Evolutionary conservation across 2,329 filamentous ascomycete genomes (phyloP).

Genomic region (Colletotrichum godetiae): DNA sequence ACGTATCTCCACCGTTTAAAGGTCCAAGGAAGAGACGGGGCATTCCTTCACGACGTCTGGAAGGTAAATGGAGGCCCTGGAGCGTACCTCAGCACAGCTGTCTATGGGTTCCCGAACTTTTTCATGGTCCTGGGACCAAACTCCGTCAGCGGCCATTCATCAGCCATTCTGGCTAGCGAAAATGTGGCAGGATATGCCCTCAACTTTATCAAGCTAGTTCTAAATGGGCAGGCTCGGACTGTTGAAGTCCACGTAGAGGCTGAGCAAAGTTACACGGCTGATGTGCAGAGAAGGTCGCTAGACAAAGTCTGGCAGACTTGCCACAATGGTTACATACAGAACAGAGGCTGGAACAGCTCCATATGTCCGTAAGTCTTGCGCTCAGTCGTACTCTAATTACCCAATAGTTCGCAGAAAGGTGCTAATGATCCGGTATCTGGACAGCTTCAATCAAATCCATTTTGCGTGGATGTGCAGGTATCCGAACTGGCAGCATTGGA

Average conservation of each 20-base stretch:
- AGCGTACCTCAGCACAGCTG: constrained; percentile 68
- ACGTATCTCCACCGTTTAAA: constrained; percentile 63
- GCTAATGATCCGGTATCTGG: background rate
- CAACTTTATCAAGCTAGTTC: background rate
- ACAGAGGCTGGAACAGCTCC: constrained; percentile 1
- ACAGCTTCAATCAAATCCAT: constrained; percentile 4
- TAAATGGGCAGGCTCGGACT: background rate
- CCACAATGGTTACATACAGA: background rate
- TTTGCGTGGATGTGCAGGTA: background rate
- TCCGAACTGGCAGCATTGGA: constrained; percentile 1
- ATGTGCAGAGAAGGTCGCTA: constrained; percentile 6
- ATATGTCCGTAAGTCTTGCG: constrained; percentile 3
- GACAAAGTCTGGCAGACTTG: constrained; percentile 3
- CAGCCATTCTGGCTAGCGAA: constrained; percentile 69
- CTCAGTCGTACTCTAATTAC: background rate
- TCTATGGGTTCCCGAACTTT: constrained; percentile 73
- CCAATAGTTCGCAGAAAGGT: background rate
- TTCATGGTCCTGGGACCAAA: constrained; percentile 74
- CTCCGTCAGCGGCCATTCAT: constrained; percentile 69
- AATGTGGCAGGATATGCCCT: constrained; percentile 47
- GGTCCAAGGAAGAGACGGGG: constrained; percentile 54
- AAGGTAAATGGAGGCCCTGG: constrained; percentile 62
- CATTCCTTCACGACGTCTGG: constrained; percentile 59
- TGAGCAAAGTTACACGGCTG: background rate
- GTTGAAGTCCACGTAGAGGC: background rate